Conservation (phyloP, 2,329 filamentous ascomycete species). For the Alternaria infectoria region DNA sequence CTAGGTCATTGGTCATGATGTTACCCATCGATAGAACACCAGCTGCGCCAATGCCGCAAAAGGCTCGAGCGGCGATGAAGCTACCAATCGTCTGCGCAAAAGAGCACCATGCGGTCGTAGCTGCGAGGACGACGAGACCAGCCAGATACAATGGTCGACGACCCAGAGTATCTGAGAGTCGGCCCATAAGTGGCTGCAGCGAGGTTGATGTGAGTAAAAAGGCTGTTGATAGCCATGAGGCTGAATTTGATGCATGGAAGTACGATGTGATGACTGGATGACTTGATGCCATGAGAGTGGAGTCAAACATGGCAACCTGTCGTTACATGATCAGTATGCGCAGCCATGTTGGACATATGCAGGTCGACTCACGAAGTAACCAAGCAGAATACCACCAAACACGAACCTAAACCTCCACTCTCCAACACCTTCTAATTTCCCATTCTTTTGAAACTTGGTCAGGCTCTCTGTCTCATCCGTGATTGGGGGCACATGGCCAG, state of each 20-base stretch:
- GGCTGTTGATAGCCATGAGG: slow-evolving; percentile 81
- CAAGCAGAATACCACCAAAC: slow-evolving; percentile 46
- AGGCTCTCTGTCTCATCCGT: slow-evolving; percentile 27
- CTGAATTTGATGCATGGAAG: slow-evolving; percentile 77
- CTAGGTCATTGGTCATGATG: slow-evolving; percentile 75
- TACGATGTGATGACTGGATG: slow-evolving; percentile 84
- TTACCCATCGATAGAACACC: slow-evolving; percentile 71
- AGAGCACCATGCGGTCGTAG: slow-evolving; percentile 73
- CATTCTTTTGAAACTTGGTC: slow-evolving; percentile 38
- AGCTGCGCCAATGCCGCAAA: slow-evolving; percentile 76
- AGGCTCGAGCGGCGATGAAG: slow-evolving; percentile 72
- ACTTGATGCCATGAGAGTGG: slow-evolving; percentile 80
- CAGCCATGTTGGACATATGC: background rate
- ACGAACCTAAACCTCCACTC: slow-evolving; percentile 45
- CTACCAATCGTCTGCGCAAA: slow-evolving; percentile 70
- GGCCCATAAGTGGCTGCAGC: slow-evolving; percentile 76
- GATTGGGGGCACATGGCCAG: slow-evolving; percentile 26
- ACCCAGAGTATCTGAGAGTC: slow-evolving; percentile 76
- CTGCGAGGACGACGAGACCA: slow-evolving; percentile 66
- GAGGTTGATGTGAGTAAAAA: slow-evolving; percentile 79
- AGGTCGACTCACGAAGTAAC: slow-evolving; percentile 46
- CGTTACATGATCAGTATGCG: slow-evolving; percentile 48
- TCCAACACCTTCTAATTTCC: slow-evolving; percentile 41
- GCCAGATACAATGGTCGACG: slow-evolving; percentile 70
- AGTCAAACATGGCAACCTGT: slow-evolving; percentile 66